These are phyloP conservation scores for Trametes hirsuta DNA, from an alignment of 1,284 basidiomycete species.

Conservation along the genomic window DNA sequence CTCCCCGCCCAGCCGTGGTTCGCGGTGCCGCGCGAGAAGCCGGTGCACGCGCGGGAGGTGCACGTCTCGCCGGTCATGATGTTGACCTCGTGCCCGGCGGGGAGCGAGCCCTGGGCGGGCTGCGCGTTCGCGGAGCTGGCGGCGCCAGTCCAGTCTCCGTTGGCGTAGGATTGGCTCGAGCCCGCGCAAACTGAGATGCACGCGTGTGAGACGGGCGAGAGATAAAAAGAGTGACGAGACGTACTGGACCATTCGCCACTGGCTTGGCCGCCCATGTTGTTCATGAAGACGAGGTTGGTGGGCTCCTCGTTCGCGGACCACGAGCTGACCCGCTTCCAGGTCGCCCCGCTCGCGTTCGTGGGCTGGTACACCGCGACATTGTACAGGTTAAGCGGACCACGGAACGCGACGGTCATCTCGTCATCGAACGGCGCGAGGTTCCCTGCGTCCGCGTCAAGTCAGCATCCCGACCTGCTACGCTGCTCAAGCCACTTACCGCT, in stretches of 20 bases:
- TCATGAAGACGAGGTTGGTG: constrained; percentile 38
- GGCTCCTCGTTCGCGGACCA: constrained; percentile 28
- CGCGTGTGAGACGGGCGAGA: constrained; percentile 6
- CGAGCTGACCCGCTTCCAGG: constrained; percentile 33
- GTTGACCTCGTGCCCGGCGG: constrained; percentile 28
- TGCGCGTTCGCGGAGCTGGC: constrained; percentile 20
- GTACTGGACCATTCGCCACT: constrained; percentile 36
- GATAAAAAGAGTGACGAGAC: constrained; percentile 20
- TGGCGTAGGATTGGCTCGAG: constrained; percentile 30
- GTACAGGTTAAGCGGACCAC: constrained; percentile 35
- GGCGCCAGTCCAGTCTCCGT: constrained; percentile 23
- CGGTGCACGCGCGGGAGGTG: constrained; percentile 26
- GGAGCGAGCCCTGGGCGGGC: constrained; percentile 18
- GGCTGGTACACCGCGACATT: constrained; percentile 39
- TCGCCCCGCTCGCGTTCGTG: constrained; percentile 25
- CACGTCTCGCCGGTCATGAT: constrained; percentile 31
- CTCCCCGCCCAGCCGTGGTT: constrained; percentile 36
- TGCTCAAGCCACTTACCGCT: constrained; percentile 23
- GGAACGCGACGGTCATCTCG: constrained; percentile 35
- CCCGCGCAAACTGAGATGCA: constrained; percentile 20
- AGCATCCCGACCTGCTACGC: no score
- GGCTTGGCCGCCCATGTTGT: constrained; percentile 34
- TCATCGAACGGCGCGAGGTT: constrained; percentile 38
- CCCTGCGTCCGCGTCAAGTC: constrained; percentile 11
- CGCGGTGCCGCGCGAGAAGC: constrained; percentile 36